Percentiles rank a stretch among this genome's conserved stretches.
These are phyloP conservation scores for Saururus chinensis DNA, from an alignment of 164 flowering plant species.

Conservation along the genomic window DNA sequence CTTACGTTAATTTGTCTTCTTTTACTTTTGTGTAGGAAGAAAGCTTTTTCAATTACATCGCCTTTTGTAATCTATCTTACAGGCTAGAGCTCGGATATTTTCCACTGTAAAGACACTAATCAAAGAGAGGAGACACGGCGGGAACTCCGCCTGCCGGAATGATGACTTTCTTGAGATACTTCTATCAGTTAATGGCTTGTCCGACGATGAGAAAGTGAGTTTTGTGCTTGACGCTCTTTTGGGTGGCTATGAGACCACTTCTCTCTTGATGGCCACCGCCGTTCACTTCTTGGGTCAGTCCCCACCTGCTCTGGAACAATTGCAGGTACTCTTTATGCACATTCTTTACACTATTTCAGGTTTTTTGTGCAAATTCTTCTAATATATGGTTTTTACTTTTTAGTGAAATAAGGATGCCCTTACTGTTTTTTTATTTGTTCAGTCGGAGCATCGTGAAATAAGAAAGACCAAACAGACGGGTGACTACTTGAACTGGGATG, in stretches of 20 bases:
- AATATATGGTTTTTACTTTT: too few species aligned
- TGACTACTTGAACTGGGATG: constrained; percentile 53
- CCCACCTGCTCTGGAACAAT: constrained; percentile 32
- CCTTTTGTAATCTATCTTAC: constrained; percentile 20
- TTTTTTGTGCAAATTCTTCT: too few species aligned
- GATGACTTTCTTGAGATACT: constrained; percentile 54
- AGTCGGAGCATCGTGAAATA: constrained; percentile 47
- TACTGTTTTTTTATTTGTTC: neutral
- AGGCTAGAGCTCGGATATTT: constrained; percentile 62
- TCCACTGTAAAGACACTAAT: constrained; percentile 50
- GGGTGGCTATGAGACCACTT: constrained; percentile 72
- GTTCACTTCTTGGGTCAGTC: constrained; percentile 45
- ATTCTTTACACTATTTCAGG: too few species aligned
- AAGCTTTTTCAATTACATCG: neutral
- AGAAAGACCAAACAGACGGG: constrained; percentile 31
- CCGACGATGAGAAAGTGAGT: constrained; percentile 60
- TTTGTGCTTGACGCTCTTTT: constrained; percentile 55
- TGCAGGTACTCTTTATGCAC: constrained; percentile 25
- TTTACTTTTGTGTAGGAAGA: neutral
- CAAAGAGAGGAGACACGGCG: constrained; percentile 34
- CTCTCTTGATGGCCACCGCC: constrained; percentile 42
- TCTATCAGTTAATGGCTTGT: constrained; percentile 32
- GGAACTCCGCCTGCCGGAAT: constrained; percentile 6
- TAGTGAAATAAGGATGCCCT: neutral
- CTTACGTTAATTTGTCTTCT: neutral